Evolutionary conservation across 2,329 filamentous ascomycete species (phyloP).

Genomic region (Ophiostoma perfectum): DNA sequence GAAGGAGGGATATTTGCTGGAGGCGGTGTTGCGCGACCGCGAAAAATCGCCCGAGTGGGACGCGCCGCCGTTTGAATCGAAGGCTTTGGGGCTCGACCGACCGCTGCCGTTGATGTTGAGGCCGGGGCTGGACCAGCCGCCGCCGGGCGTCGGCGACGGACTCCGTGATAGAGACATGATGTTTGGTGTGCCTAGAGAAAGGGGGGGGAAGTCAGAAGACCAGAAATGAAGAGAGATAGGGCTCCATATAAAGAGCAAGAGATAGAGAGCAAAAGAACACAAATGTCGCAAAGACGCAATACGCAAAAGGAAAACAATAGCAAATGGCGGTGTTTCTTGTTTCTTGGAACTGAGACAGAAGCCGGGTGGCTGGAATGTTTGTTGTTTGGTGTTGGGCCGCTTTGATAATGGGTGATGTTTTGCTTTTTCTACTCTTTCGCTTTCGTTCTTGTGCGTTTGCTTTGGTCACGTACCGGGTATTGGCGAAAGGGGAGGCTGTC

Average conservation of each 20-base stretch:
- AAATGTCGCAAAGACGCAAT: no score
- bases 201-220: background rate
- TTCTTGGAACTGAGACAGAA: no score
- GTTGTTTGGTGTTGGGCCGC: no score
- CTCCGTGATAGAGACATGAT: constrained; percentile 82
- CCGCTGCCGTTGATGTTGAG: constrained; percentile 22
- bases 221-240: background rate
- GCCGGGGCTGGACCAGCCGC: constrained; percentile 67
- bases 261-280: background rate
- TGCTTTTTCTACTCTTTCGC: no score
- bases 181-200: constrained; percentile 48
- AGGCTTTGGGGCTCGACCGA: constrained; percentile 42
- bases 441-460: no score
- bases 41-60: constrained; percentile 45
- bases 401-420: no score
- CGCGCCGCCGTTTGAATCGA: constrained; percentile 36
- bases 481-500: constrained; percentile 43
- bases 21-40: constrained; percentile 46
- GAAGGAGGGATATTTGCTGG: constrained; percentile 72
- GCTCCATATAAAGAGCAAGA: background rate
- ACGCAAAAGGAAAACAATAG: background rate
- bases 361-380: no score
- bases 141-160: constrained; percentile 75
- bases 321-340: background rate
- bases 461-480: constrained; percentile 47